phyloP scores from a whole-genome alignment of 2,329 filamentous ascomycete genomes.

The Kalmusia sp. region DNA sequence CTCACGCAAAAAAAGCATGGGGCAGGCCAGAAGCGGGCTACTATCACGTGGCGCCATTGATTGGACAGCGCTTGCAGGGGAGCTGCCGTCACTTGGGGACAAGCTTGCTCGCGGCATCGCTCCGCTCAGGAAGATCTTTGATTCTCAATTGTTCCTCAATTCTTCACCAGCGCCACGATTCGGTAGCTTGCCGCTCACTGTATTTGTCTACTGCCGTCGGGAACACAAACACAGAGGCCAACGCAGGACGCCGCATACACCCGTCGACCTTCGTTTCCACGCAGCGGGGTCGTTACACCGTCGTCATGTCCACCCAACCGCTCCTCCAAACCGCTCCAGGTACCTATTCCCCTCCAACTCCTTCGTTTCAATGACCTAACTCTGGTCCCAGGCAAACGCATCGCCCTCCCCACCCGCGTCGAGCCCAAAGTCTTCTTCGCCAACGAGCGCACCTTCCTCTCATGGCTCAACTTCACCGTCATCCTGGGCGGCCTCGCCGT shows the following conservation, averaged over 20 bases:
- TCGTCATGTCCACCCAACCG: constrained; percentile 90
- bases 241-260: not conserved
- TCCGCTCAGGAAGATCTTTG: not conserved
- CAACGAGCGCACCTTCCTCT: constrained; percentile 98
- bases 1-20: not conserved
- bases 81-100: constrained; percentile 4
- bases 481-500: constrained; percentile 96
- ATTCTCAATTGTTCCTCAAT: not conserved
- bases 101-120: not conserved
- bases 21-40: constrained; percentile 5
- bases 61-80: constrained; percentile 12
- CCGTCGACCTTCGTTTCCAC: not conserved
- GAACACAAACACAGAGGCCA: too few species aligned
- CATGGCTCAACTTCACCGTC: constrained; percentile 99
- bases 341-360: constrained; percentile 53
- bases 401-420: constrained; percentile 95
- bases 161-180: not conserved
- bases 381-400: constrained; percentile 80
- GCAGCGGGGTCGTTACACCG: constrained; percentile 13
- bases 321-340: constrained; percentile 93
- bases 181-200: too few species aligned
- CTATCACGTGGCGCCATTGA: constrained; percentile 35
- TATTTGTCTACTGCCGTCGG: too few species aligned
- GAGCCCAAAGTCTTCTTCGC: constrained; percentile 99
- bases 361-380: constrained; percentile 6